Evolutionary conservation across 176 grass and related monocot species (phyloP).

Genomic region (Phoenix dactylifera): DNA sequence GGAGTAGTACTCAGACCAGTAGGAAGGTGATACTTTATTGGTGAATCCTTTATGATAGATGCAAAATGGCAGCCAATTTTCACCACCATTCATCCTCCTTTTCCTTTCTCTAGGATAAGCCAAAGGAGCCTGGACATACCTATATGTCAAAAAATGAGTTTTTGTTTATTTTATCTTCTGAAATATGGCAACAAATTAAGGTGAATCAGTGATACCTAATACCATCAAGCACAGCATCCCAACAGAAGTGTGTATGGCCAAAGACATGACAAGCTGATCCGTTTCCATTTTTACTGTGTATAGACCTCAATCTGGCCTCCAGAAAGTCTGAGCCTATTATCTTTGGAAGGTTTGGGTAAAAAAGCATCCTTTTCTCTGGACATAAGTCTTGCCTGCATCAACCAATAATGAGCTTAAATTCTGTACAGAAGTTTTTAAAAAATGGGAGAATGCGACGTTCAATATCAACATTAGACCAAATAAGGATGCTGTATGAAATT

Average conservation of each 20-base stretch:
- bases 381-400: slow-evolving; percentile 75
- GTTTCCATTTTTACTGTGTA: slow-evolving; percentile 37
- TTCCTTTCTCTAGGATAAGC: slow-evolving; percentile 84
- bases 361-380: slow-evolving; percentile 98
- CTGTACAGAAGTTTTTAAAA: no score
- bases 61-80: slow-evolving; percentile 84
- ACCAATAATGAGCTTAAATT: no score
- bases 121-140: slow-evolving; percentile 85
- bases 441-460: no score
- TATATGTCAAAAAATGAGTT: slow-evolving; percentile 11
- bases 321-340: slow-evolving; percentile 80
- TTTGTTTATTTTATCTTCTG: not conserved
- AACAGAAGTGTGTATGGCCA: slow-evolving; percentile 95
- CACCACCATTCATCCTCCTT: slow-evolving; percentile 55
- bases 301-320: slow-evolving; percentile 63
- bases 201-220: slow-evolving; percentile 47
- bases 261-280: slow-evolving; percentile 73
- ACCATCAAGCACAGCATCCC: slow-evolving; percentile 66
- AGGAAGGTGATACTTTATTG: slow-evolving; percentile 52
- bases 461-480: no score
- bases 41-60: slow-evolving; percentile 69
- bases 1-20: slow-evolving; percentile 89
- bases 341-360: slow-evolving; percentile 88
- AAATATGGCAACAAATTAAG: not conserved
- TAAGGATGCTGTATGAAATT: no score